Conservation (phyloP, 352 stramenopile species). For the Globisporangium nodosum region DNA sequence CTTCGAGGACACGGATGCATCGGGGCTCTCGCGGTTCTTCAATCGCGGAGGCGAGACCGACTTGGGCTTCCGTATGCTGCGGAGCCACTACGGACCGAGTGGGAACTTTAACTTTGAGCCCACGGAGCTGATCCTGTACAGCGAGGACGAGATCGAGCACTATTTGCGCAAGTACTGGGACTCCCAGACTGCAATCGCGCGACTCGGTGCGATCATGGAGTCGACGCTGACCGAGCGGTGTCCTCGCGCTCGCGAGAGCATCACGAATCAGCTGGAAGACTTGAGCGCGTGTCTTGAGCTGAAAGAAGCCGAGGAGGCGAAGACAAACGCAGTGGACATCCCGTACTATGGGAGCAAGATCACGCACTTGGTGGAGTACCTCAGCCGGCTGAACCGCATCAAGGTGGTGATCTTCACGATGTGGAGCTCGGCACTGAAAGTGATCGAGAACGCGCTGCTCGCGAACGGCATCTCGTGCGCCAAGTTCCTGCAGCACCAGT, state of each 20-base stretch:
- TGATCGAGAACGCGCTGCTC: conserved; percentile 58
- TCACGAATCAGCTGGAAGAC: conserved; percentile 48
- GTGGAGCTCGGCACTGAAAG: conserved; percentile 59
- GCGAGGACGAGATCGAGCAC: conserved; percentile 57
- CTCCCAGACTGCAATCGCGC: conserved; percentile 27
- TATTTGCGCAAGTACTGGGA: conserved; percentile 61
- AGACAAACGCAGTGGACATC: conserved; percentile 13
- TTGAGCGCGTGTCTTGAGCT: conserved; percentile 46
- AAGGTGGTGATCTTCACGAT: conserved; percentile 85
- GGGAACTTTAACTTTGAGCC: conserved; percentile 38
- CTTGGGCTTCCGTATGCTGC: conserved; percentile 62
- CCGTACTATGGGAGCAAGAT: conserved; percentile 73
- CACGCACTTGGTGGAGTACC: conserved; percentile 57
- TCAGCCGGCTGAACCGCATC: conserved; percentile 37
- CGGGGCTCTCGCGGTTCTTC: conserved; percentile 42
- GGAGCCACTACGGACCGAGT: conserved; percentile 39
- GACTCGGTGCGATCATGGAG: conserved; percentile 49
- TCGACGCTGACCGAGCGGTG: conserved; percentile 54
- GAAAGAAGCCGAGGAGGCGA: conserved; percentile 20
- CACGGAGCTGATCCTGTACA: conserved; percentile 54
- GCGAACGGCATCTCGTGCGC: conserved; percentile 49
- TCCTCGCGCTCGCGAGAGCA: conserved; percentile 29
- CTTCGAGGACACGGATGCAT: conserved; percentile 43
- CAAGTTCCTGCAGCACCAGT: conserved; percentile 74
- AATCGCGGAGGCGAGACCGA: conserved; percentile 37